Evolutionary conservation across 495 filamentous ascomycete species (phyloP), one percentile per base, ranked within the genome.

Genomic region (Penicillium desertorum): DNA sequence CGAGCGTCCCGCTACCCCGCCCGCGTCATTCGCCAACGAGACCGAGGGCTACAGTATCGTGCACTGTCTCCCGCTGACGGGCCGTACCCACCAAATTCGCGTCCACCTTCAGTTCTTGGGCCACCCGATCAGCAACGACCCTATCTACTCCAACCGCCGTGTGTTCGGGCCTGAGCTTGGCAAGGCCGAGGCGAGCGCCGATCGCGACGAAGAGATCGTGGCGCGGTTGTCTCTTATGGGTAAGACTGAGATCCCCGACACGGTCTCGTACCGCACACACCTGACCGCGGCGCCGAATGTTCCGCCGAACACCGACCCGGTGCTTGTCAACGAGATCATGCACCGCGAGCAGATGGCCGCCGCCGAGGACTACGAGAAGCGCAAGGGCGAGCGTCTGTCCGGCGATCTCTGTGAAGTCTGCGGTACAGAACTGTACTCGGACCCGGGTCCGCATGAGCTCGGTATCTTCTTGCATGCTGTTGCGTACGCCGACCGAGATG

Each of bases 21-120:
- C 72, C 1, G 51, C 69, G 5, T 44, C 60, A 20, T 56, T 63
- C 51, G 25, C 62, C 55, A 66, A 69, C 49, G 63, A 75, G 58
- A n/a, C 56, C 36, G 67, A 90, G 62, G 92, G 91, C 4, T 96
- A 97, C 70, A 96, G 91, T 27, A 93, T 98, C 60, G 92, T 98
- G 25, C 88, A 93, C 62, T 98, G 95, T 67, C 81, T 93, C 48
- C 94, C 94, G 0, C 81, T 97, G 20, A 98, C 94, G 0, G 94
- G 94, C 0, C 84, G 94, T 46, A 98, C 94, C 7, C 94, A 98
- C 66, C 94, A 98, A 67, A 83, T 98, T 19, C 84, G 94, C 23
- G 95, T 98, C 11, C 94, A 98, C 65, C 81, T 98, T 2, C 94
- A 98, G 65, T 96, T 88, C 67, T 75, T 98, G 11, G 94, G 94